These are phyloP conservation scores for Oryza rufipogon DNA, from an alignment of 176 grass and related monocot genomes.

Conservation along the genomic window DNA sequence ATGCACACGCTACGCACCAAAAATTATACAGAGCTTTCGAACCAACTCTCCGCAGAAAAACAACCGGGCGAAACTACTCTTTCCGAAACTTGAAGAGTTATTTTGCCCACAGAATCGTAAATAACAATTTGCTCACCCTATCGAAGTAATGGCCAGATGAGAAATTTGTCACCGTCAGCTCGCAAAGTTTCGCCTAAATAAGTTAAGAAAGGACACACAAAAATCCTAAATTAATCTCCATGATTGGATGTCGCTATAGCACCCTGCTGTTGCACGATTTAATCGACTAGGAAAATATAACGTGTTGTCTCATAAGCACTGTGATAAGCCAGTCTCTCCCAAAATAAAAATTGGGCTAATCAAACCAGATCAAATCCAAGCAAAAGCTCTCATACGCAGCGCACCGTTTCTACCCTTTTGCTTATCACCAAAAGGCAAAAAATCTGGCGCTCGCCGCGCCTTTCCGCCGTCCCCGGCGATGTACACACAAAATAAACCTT, in stretches of 20 bases:
- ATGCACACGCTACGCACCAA: not conserved
- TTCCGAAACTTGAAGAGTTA: slow-evolving; percentile 8
- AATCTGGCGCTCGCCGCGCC: not conserved
- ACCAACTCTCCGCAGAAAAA: not conserved
- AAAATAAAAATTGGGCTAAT: no score
- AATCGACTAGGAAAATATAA: slow-evolving; percentile 35
- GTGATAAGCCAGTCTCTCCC: slow-evolving; percentile 30
- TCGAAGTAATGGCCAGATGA: not conserved
- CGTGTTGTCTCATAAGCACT: slow-evolving; percentile 38
- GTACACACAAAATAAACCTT: not conserved
- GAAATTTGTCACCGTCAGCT: slow-evolving; percentile 19
- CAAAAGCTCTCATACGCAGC: not conserved
- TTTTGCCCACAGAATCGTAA: not conserved
- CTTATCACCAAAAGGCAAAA: slow-evolving; percentile 36
- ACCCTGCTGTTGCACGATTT: slow-evolving; percentile 5
- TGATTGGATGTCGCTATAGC: slow-evolving; percentile 37
- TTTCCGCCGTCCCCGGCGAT: not conserved
- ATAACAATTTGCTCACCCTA: not conserved
- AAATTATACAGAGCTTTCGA: not conserved
- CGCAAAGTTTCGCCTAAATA: not conserved
- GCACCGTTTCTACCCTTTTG: slow-evolving; percentile 40
- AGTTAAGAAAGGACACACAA: not conserved
- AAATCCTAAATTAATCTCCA: slow-evolving; percentile 7
- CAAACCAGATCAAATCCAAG: not conserved
- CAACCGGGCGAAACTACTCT: not conserved